Evolutionary conservation across 106 monocot species (phyloP), one percentile per base, ranked within the genome.

Genomic region (Ottelia alismoides): DNA sequence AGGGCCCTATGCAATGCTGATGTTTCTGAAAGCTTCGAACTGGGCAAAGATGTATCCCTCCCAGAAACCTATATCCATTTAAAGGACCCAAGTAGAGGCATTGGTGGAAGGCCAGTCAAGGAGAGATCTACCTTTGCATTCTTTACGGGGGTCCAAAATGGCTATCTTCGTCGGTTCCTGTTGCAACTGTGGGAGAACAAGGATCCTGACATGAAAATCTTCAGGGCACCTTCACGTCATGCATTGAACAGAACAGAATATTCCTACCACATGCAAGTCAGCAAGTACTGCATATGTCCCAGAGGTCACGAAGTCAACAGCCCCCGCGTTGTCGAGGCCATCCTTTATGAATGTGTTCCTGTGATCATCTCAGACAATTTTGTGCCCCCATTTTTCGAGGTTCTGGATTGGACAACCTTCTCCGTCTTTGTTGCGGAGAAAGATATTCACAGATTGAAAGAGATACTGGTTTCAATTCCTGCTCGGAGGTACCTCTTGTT

Each of bases 231-330:
- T 57, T 74, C 72, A 28, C 35, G 20, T 11, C 26, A n/a, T 1
- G 68, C 51, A 0, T 30, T 43, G 17, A 48, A 52, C 16, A 59
- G 35, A 51, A 70, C 51, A 56, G 62, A 12, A 14, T 88, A 82
- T 61, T 48, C 65, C 22, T 29, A 70, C 31, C 53, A 72, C 63
- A 88, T 79, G 87, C 78, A 82, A 47, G 78, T 11, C 30, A 82
- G 82, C 64, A 78, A 65, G 53, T 88, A 82, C 52, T 82, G 87
- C 64, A 59, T 88, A 51, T 88, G 87, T 56, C 78, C 87, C 0
- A 75, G 70, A 31, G 88, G 88, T 0, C 78, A 79, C 20, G 82
- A 88, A 28, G 88, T 79, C 16, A 70, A 76, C 57, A 88, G 78
- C 48, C 72, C 88, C 10, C 28, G 88, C 3, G 52, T 88, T 1